Evolutionary conservation across 768 basidiomycete species (phyloP).

Genomic region (Mycena latifolia): DNA sequence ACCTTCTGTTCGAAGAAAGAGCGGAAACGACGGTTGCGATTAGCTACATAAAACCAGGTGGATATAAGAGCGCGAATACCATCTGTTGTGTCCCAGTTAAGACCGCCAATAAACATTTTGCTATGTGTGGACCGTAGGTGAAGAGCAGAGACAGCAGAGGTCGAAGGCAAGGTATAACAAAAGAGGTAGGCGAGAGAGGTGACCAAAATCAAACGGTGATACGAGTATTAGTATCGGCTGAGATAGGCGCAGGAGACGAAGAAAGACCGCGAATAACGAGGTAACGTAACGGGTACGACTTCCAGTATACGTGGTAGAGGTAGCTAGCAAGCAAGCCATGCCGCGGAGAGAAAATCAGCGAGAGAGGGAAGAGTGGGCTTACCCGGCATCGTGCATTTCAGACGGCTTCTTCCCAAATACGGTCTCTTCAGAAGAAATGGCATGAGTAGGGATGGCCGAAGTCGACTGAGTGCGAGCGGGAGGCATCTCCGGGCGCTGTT

Average conservation of each 20-base stretch:
- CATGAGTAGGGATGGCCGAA: constrained; percentile 47
- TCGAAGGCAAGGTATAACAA: constrained; percentile 33
- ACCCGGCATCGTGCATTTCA: constrained; percentile 89
- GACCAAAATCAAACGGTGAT: constrained; percentile 34
- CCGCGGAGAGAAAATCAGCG: constrained; percentile 29
- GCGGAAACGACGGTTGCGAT: constrained; percentile 46
- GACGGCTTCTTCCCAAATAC: constrained; percentile 72
- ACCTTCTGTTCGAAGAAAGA: constrained; percentile 56
- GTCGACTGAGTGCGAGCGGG: constrained; percentile 42
- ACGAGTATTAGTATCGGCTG: constrained; percentile 37
- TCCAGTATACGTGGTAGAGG: constrained; percentile 46
- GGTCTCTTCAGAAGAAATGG: constrained; percentile 46
- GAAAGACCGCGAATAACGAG: constrained; percentile 41
- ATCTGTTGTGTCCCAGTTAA: constrained; percentile 94
- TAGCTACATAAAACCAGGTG: constrained; percentile 50
- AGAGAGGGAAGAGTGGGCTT: constrained; percentile 53
- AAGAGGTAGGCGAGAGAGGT: constrained; percentile 37
- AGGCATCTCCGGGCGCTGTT: constrained; percentile 51
- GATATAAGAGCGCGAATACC: constrained; percentile 64
- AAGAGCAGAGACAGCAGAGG: constrained; percentile 35
- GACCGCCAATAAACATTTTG: constrained; percentile 92
- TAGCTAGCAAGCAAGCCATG: constrained; percentile 45
- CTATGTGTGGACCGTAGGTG: constrained; percentile 56
- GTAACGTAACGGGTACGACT: constrained; percentile 48
- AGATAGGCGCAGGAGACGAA: constrained; percentile 38